Evolutionary conservation across 2,329 filamentous ascomycete species (phyloP).

Genomic region (Cladosporium cucumerinum): DNA sequence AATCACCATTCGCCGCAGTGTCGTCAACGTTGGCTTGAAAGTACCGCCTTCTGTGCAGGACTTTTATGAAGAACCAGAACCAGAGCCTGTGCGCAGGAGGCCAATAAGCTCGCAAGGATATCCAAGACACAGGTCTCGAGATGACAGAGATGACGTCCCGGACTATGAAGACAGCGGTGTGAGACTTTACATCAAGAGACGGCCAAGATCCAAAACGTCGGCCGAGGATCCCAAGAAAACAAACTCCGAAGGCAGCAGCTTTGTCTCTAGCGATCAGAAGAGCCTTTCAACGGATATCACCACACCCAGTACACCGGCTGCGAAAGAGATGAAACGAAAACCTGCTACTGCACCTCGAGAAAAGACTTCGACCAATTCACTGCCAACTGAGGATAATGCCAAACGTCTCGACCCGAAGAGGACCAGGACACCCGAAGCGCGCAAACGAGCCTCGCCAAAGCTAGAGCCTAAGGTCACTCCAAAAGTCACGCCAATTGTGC

Average conservation of each 20-base stretch:
- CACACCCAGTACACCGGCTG: slow-evolving; percentile 26
- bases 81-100: slow-evolving; percentile 22
- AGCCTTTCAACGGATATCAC: slow-evolving; percentile 32
- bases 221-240: slow-evolving; percentile 22
- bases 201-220: slow-evolving; percentile 23
- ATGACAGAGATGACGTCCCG: slow-evolving; percentile 24
- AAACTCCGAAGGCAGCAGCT: slow-evolving; percentile 26
- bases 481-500: slow-evolving; percentile 36
- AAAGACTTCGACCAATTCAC: slow-evolving; percentile 5
- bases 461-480: slow-evolving; percentile 19
- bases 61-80: slow-evolving; percentile 29
- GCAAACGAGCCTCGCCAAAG: slow-evolving; percentile 9
- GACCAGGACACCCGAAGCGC: background rate
- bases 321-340: background rate
- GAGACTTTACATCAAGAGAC: slow-evolving; percentile 34
- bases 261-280: slow-evolving; percentile 30
- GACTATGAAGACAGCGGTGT: slow-evolving; percentile 33
- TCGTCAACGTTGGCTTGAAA: slow-evolving; percentile 33
- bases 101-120: slow-evolving; percentile 23
- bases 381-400: background rate
- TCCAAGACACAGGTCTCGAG: slow-evolving; percentile 25
- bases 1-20: slow-evolving; percentile 29
- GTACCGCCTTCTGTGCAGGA: slow-evolving; percentile 32
- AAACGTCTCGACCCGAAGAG: background rate
- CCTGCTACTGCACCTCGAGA: slow-evolving; percentile 2